Conservation (phyloP, 768 basidiomycete genomes). For the Kondoa malvinella region DNA sequence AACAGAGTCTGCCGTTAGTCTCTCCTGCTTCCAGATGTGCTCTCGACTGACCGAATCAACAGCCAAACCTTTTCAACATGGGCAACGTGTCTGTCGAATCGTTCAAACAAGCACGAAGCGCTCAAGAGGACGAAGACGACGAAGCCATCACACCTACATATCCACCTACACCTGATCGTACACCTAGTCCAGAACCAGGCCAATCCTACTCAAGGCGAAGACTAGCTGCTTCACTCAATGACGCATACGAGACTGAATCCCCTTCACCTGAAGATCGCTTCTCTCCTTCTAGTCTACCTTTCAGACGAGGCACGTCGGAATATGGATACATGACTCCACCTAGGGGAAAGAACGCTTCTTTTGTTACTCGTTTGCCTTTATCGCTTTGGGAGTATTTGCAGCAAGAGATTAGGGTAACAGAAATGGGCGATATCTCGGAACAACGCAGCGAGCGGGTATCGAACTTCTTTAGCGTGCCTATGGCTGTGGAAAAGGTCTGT, state of each 20-base stretch:
- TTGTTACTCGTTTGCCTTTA: slow-evolving; percentile 37
- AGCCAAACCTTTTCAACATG: neutral
- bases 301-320: too few species aligned
- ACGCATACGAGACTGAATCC: neutral
- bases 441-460: slow-evolving; percentile 77
- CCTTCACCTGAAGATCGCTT: neutral
- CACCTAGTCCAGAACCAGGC: neutral
- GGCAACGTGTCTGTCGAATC: neutral
- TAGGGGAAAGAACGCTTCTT: too few species aligned
- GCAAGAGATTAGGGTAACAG: slow-evolving; percentile 72
- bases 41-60: neutral
- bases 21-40: neutral
- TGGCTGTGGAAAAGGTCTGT: slow-evolving; percentile 82
- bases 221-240: neutral
- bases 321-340: too few species aligned
- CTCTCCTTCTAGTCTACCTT: neutral
- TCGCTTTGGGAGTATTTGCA: slow-evolving; percentile 83
- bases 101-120: too few species aligned
- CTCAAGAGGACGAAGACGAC: neutral
- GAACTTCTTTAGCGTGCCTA: slow-evolving; percentile 81
- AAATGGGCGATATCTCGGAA: slow-evolving; percentile 83
- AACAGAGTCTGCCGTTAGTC: neutral
- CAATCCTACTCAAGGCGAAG: neutral
- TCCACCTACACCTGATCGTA: neutral
- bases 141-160: neutral